phyloP scores from a whole-genome alignment of 2,329 filamentous ascomycete species.

The Pyrenochaeta sp. region DNA sequence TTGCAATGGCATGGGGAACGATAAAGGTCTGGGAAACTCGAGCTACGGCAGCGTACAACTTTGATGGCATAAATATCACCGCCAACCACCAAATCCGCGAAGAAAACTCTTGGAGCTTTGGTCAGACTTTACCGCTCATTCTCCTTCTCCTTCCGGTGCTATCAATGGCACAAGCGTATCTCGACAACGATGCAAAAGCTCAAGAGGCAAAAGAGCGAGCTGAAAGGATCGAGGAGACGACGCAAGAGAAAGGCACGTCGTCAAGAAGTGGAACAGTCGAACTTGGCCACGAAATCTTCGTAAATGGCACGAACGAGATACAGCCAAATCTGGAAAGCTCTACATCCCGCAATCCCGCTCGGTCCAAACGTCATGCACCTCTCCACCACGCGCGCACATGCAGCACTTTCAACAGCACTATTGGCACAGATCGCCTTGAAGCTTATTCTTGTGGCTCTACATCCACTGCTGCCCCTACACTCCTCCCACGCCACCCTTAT shows the following conservation, averaged over 20 bases:
- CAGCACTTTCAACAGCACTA: background rate
- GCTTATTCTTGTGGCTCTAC: background rate
- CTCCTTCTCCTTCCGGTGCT: slow-evolving; percentile 32
- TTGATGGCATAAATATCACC: slow-evolving; percentile 12
- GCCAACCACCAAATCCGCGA: slow-evolving; percentile 19
- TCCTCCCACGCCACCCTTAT: slow-evolving; percentile 17
- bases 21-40: slow-evolving; percentile 36
- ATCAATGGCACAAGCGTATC: slow-evolving; percentile 34
- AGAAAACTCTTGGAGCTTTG: slow-evolving; percentile 36
- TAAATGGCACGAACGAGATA: background rate
- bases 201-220: slow-evolving; percentile 8
- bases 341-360: slow-evolving; percentile 12
- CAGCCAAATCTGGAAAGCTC: slow-evolving; percentile 6
- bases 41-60: slow-evolving; percentile 12
- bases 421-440: background rate
- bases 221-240: background rate
- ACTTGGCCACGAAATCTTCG: background rate
- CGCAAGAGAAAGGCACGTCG: background rate
- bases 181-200: slow-evolving; percentile 33
- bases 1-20: slow-evolving; percentile 37
- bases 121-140: slow-evolving; percentile 36
- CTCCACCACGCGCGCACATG: background rate
- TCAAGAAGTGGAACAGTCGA: background rate
- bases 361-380: slow-evolving; percentile 14
- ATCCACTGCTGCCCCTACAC: background rate